Base-by-base conservation (phyloP, 2,329 filamentous ascomycete genomes). In the Penicillium polonicum region DNA sequence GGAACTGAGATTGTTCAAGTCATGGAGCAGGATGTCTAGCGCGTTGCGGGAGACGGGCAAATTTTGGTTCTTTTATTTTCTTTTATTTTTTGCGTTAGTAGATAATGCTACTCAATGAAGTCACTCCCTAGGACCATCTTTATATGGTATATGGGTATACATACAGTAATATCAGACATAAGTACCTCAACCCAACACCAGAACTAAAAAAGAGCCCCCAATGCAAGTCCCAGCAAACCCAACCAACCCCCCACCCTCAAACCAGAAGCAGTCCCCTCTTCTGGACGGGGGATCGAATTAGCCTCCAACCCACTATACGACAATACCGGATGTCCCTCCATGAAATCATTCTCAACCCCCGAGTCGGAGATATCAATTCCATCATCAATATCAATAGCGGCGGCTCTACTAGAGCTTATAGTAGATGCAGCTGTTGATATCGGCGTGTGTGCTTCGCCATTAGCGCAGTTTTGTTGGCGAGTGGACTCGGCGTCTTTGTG, bases 131-230 rank as follows among this genome's bases (percentile, higher is more conserved):
- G 8, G 8, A 10, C 9, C 27, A n/a, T n/a, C n/a, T n/a, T n/a
- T n/a, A n/a, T n/a, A n/a, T n/a, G n/a, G n/a, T n/a, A n/a, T n/a
- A n/a, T n/a, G n/a, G n/a, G n/a, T n/a, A n/a, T n/a, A n/a, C n/a
- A n/a, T n/a, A n/a, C n/a, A n/a, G n/a, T 21, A 5, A 31, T 19
- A 44, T 31, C 10, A 31, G 27, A 45, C 17, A 29, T 2, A 15
- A 27, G 25, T n/a, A 27, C 41, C 8, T 27, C 15, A 27, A n/a
- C 15, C 1, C 25, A 45, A n/a, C 3, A 45, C 25, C 17, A 13
- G 10, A 33, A 33, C 15, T 19, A 59, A 9, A 61, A 42, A 25
- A 57, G 7, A 31, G 48, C 23, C 5, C 45, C 59, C 33, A 63
- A 38, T 5, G 38, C 48, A 36, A 62, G 46, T 7, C 48, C 55